Percentiles rank a stretch among this genome's conserved stretches.
Conservation (phyloP, 306 rosid species). For the Calophaca sinica region DNA sequence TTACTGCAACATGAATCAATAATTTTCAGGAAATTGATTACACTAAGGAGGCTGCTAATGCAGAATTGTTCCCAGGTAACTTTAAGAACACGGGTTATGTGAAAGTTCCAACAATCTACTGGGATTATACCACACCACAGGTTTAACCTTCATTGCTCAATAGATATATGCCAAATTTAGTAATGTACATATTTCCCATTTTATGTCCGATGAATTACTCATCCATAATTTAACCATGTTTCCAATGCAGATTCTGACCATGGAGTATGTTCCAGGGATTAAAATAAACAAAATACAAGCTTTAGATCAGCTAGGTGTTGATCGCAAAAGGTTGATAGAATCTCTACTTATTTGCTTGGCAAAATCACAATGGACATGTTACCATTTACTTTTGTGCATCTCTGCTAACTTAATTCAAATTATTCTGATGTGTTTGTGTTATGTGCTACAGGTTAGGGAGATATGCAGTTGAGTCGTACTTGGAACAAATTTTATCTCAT, state of each 20-base stretch:
- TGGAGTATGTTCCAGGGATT: slow-evolving; percentile 99
- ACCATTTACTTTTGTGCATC: slow-evolving; percentile 43
- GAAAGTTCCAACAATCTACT: slow-evolving; percentile 82
- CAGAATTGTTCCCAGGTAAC: slow-evolving; percentile 86
- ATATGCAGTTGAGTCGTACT: slow-evolving; percentile 94
- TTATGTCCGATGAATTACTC: slow-evolving; percentile 21
- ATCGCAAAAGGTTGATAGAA: slow-evolving; percentile 74
- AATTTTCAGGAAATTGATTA: slow-evolving; percentile 95
- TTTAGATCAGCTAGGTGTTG: slow-evolving; percentile 94
- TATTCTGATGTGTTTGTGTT: slow-evolving; percentile 35
- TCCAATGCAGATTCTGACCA: slow-evolving; percentile 80
- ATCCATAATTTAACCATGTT: slow-evolving; percentile 36
- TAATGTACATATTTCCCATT: slow-evolving; percentile 28
- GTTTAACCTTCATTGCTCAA: slow-evolving; percentile 51
- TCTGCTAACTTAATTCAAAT: slow-evolving; percentile 24
- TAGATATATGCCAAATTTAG: slow-evolving; percentile 34
- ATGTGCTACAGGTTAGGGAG: slow-evolving; percentile 78
- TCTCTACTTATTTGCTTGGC: slow-evolving; percentile 10
- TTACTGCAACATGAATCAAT: slow-evolving; percentile 39
- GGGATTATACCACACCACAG: slow-evolving; percentile 99
- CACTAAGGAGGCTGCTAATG: slow-evolving; percentile 96
- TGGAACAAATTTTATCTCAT: slow-evolving; percentile 96
- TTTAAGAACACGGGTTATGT: slow-evolving; percentile 86
- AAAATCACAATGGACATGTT: slow-evolving; percentile 14
- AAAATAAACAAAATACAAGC: slow-evolving; percentile 96